Conservation (phyloP, 2,329 filamentous ascomycete species). For the Blastomyces gilchristii region DNA sequence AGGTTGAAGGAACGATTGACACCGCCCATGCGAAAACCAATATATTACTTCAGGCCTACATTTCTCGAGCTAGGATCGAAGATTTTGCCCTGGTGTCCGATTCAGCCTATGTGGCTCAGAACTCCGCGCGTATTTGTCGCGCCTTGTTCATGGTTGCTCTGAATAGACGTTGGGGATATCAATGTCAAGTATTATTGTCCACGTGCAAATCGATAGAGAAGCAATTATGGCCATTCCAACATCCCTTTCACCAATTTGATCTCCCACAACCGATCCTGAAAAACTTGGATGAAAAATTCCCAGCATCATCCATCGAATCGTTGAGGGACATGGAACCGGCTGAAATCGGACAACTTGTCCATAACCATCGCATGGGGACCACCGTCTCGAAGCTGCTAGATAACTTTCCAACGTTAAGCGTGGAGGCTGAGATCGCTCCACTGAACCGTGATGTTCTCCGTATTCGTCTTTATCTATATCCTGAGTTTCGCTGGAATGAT, state of each 20-base stretch:
- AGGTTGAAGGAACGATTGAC: slow-evolving; percentile 58
- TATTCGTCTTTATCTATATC: slow-evolving; percentile 75
- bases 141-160: slow-evolving; percentile 96
- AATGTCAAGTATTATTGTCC: slow-evolving; percentile 82
- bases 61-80: slow-evolving; percentile 75
- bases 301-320: slow-evolving; percentile 62
- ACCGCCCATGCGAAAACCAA: slow-evolving; percentile 86
- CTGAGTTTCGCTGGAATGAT: slow-evolving; percentile 93
- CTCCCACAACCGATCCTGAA: slow-evolving; percentile 72
- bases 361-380: slow-evolving; percentile 78
- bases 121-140: slow-evolving; percentile 85
- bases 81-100: slow-evolving; percentile 92
- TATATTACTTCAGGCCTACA: slow-evolving; percentile 86
- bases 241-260: slow-evolving; percentile 92
- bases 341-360: slow-evolving; percentile 83
- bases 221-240: slow-evolving; percentile 87
- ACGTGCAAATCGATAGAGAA: slow-evolving; percentile 96
- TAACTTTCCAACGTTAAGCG: slow-evolving; percentile 82
- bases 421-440: slow-evolving; percentile 91
- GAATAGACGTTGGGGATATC: slow-evolving; percentile 89
- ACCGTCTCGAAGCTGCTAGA: slow-evolving; percentile 71
- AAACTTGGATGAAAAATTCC: slow-evolving; percentile 72
- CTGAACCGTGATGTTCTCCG: slow-evolving; percentile 88
- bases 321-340: slow-evolving; percentile 86
- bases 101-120: slow-evolving; percentile 88